phyloP scores from a whole-genome alignment of 441 rosid species.

The Jatropha multifida region DNA sequence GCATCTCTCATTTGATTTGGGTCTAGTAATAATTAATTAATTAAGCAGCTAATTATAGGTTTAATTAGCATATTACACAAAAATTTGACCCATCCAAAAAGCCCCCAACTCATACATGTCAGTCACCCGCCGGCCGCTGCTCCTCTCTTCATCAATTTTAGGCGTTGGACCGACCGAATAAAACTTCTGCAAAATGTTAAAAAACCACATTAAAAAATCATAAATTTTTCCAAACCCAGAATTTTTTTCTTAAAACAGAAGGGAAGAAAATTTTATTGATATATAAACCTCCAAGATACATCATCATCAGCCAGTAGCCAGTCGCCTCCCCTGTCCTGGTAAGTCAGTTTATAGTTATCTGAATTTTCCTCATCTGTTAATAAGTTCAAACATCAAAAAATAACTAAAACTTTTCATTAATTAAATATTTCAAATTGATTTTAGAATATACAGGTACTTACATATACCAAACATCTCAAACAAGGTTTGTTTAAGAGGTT shows the following conservation, averaged over 20 bases:
- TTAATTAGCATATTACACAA: too few species aligned
- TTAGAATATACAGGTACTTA: constrained; percentile 14
- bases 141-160: constrained; percentile 30
- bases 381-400: too few species aligned
- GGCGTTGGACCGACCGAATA: constrained; percentile 32
- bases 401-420: too few species aligned
- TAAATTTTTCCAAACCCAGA: background rate
- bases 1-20: too few species aligned
- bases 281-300: constrained; percentile 49
- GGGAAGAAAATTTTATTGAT: background rate
- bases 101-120: too few species aligned
- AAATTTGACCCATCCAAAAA: too few species aligned
- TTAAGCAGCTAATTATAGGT: too few species aligned
- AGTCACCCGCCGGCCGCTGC: background rate
- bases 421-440: too few species aligned
- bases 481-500: constrained; percentile 44
- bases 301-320: constrained; percentile 45
- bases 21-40: too few species aligned
- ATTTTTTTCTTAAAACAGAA: background rate
- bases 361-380: constrained; percentile 41
- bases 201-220: background rate
- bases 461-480: constrained; percentile 52
- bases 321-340: constrained; percentile 54
- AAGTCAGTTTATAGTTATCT: constrained; percentile 35
- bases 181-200: constrained; percentile 31